Evolutionary conservation across 225 moss, liverwort and hornwort genomes (phyloP), one percentile per base, ranked within the genome.

Genomic region (Antitrichia curtipendula): DNA sequence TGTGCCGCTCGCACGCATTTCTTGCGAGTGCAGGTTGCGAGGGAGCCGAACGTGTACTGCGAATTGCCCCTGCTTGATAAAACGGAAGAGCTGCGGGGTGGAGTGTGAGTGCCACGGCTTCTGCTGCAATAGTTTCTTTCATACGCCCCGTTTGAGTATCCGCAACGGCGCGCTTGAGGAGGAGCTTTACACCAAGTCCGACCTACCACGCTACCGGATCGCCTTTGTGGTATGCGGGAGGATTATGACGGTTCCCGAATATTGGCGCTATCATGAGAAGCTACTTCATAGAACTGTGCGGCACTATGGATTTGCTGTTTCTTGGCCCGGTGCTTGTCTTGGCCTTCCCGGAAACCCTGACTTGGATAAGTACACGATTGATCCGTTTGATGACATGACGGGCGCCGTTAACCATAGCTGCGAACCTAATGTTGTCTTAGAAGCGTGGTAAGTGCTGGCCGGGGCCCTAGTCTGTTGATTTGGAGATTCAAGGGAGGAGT

Each of bases 371-470:
- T 91, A 93, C 78, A 72, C 78, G 24, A 71, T 93, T 43, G 93
- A 93, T 88, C 93, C 93, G 49, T 93, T 91, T 84, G 91, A 93
- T 18, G 90, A 93, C 81, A 93, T 91, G 90, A 91, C 90, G 18
- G 91, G 91, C 60, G 91, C 91, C 40, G 83, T 91, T 18, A 92
- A 93, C 88, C 93, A 92, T 82, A 89, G 91, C 82, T 92, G 92
- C 83, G 86, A 86, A 89, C 92, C 92, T 52, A 93, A 91, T n/a
- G 60, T 90, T 81, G 77, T 80, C 56, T 68, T 90, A 32, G 87
- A 91, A 88, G 85, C 93, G 28, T 93, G 91, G 91, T 93, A 81
- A 89, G 89, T 84, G 52, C 83, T 28, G 16, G 57, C 36, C 52
- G 7, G 28, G 28, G 29, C 61, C 81, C 13, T 20, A 50, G 58